Base-by-base conservation (phyloP, 2,329 filamentous ascomycete genomes). In the Coniochaeta sp. region DNA sequence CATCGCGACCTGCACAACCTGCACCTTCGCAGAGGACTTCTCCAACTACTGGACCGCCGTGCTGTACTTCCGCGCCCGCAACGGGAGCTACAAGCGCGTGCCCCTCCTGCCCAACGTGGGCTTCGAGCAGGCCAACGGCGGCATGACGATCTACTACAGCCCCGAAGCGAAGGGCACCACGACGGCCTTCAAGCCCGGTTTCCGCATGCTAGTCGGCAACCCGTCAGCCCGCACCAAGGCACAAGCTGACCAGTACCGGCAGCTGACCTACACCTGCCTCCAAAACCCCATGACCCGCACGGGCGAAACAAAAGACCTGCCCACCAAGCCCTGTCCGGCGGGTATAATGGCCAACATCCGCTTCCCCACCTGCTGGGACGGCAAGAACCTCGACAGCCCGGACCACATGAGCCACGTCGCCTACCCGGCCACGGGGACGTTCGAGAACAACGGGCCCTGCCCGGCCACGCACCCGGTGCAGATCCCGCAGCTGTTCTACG, bases 291-390 rank as follows among this genome's bases (percentile, higher is more conserved):
- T 62, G 50, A 71, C 68, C 2, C 63, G 70, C 26, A 64, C 60
- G 10, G 65, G 63, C 40, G 71, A 71, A 60, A 69, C 67, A 1
- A 58, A 63, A 50, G 59, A 67, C 50, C 65, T 75, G 57, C 71
- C 71, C 4, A 63, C 61, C 51, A 62, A 59, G 58, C 55, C 60
- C 2, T 69, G 66, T 57, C 57, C 59, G 18, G 61, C 60, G 3
- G 65, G 65, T 3, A 68, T 68, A 49, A 67, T 72, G 63, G 66
- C 71, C 42, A 73, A 73, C 49, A 67, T 71, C 49, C 67, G 70
- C 7, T 72, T 73, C 60, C 72, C 71, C 27, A 68, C 63, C 3
- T 79, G 76, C 66, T 78, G 77, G 76, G 67, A 79, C 53, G 77
- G 76, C 26, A 65, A 66, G 30, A 67, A 76, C 54, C 56, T 73